Evolutionary conservation across 202 grass and related monocot species (phyloP).

Genomic region (Carex sylvatica): DNA sequence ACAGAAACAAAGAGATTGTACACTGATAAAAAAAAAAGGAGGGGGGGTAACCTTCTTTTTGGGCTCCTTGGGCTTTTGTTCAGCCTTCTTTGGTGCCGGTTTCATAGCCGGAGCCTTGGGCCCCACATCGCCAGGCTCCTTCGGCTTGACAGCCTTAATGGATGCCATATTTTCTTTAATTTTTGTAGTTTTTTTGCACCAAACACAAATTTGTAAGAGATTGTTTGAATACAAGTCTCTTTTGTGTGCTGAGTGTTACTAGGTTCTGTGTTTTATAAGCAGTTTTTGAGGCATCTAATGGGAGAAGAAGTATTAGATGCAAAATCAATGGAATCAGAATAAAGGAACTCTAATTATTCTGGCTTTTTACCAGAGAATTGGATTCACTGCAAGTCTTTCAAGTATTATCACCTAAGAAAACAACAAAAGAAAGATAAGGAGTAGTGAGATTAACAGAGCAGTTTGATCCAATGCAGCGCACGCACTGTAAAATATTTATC

Average conservation of each 20-base stretch:
- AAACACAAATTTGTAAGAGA: background rate
- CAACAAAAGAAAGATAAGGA: too few species aligned
- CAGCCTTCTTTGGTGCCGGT: slow-evolving; percentile 8
- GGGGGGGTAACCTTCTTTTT: slow-evolving; percentile 35
- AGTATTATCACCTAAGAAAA: background rate
- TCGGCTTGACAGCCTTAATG: slow-evolving; percentile 11
- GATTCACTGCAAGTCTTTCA: background rate
- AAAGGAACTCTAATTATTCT: slow-evolving; percentile 4
- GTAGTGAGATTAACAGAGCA: too few species aligned
- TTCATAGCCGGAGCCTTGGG: slow-evolving; percentile 18
- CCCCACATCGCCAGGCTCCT: background rate
- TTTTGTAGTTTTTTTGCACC: background rate
- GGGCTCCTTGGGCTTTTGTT: slow-evolving; percentile 30
- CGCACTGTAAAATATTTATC: too few species aligned
- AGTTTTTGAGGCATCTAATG: background rate
- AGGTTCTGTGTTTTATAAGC: background rate
- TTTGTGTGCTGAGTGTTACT: background rate
- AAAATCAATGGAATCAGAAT: background rate
- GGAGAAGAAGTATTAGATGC: slow-evolving; percentile 17
- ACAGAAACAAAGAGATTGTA: background rate
- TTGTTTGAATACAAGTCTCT: background rate
- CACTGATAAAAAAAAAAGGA: background rate
- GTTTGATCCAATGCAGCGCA: too few species aligned
- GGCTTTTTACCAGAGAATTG: background rate
- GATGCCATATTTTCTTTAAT: slow-evolving; percentile 23